These are phyloP conservation scores for Trametes maxima DNA, from an alignment of 768 basidiomycete species.

Conservation along the genomic window DNA sequence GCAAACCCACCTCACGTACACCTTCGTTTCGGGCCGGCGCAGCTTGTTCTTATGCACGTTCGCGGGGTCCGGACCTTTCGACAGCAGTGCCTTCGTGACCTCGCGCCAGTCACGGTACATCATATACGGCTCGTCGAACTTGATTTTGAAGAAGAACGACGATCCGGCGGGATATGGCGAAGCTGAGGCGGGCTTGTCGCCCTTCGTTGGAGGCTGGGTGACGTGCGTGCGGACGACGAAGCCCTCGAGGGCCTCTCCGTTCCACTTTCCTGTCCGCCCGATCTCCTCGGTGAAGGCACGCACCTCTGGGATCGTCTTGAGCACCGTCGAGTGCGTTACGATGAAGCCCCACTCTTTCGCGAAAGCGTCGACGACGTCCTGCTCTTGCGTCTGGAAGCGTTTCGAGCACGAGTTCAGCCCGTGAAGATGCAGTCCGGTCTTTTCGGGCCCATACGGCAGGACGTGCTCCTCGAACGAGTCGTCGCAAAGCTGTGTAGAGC, in stretches of 20 bases:
- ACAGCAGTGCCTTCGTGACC: conserved; percentile 78
- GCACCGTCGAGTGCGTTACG: conserved; percentile 60
- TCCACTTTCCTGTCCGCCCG: conserved; percentile 72
- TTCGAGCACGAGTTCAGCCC: conserved; percentile 77
- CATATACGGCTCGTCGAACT: conserved; percentile 98
- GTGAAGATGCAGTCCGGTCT: conserved; percentile 90
- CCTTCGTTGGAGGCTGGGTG: conserved; percentile 42
- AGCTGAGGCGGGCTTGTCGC: conserved; percentile 29
- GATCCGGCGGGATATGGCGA: conserved; percentile 78
- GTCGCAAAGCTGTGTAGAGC: conserved; percentile 77
- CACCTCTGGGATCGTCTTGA: conserved; percentile 68
- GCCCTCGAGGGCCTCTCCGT: conserved; percentile 85
- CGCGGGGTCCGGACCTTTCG: conserved; percentile 36
- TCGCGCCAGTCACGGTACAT: conserved; percentile 99
- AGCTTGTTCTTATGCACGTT: conserved; percentile 66
- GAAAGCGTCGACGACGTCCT: conserved; percentile 70
- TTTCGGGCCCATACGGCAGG: conserved; percentile 75
- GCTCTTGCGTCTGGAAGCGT: conserved; percentile 71
- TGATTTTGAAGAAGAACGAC: conserved; percentile 98
- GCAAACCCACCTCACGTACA: conserved; percentile 85
- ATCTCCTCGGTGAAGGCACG: conserved; percentile 70
- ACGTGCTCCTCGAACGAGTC: conserved; percentile 98
- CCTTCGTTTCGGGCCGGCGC: conserved; percentile 72
- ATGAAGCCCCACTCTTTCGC: conserved; percentile 94
- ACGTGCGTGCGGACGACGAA: conserved; percentile 89